These are phyloP conservation scores for Vinca minor DNA, from an alignment of 257 asterid species.

Conservation along the genomic window DNA sequence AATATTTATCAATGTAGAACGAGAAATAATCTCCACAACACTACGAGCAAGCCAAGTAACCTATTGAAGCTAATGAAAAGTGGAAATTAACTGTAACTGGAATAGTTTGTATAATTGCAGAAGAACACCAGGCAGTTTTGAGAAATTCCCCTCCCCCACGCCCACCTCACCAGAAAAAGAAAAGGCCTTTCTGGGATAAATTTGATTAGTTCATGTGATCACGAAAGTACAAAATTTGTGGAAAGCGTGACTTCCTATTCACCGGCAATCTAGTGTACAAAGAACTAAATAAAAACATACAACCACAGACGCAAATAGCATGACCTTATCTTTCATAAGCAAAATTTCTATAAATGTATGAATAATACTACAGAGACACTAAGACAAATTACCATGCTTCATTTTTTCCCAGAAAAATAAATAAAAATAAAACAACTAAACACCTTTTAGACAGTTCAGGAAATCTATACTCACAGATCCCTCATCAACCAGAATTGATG, in stretches of 20 bases:
- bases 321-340: not conserved
- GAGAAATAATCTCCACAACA: not conserved
- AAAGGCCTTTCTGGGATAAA: not conserved
- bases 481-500: slow-evolving; percentile 96
- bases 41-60: not conserved
- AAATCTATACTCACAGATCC: slow-evolving; percentile 66
- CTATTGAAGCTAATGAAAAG: not conserved
- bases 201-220: not conserved
- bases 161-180: not conserved
- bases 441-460: not conserved
- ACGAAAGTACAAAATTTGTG: not conserved
- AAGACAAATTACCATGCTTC: not conserved
- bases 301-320: not conserved
- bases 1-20: not conserved
- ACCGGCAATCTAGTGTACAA: no score
- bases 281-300: not conserved
- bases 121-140: not conserved
- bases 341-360: not conserved
- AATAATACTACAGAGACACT: no score
- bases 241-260: not conserved
- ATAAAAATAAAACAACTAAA: not conserved
- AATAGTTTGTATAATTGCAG: not conserved
- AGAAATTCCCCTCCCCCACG: not conserved
- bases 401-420: not conserved
- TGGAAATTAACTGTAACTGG: slow-evolving; percentile 45